phyloP scores from a whole-genome alignment of 2,329 filamentous ascomycete species.

The Sporothrix sp. region DNA sequence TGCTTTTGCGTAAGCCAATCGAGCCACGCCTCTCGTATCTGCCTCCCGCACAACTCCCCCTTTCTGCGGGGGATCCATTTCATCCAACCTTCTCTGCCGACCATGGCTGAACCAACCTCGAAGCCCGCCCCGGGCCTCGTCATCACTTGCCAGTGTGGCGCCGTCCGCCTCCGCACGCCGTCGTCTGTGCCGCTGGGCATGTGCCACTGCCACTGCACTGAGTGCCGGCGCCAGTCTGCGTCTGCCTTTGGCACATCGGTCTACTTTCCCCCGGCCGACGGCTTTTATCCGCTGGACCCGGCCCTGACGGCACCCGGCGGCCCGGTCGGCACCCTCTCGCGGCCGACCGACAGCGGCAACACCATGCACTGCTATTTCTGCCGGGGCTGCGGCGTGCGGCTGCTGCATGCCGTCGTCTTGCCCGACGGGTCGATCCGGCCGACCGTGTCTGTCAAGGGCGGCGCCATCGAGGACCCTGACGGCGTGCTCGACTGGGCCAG shows the following conservation, averaged over 20 bases:
- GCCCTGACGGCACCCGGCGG: neutral
- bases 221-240: constrained; percentile 55
- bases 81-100: neutral
- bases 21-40: no score
- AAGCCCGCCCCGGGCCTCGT: constrained; percentile 1
- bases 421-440: constrained; percentile 29
- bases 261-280: constrained; percentile 9
- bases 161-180: constrained; percentile 53
- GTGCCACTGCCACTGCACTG: constrained; percentile 60
- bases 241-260: constrained; percentile 28
- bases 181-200: constrained; percentile 49
- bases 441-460: constrained; percentile 37
- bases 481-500: constrained; percentile 27
- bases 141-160: constrained; percentile 51
- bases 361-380: constrained; percentile 22
- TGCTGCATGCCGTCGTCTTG: constrained; percentile 34
- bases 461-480: constrained; percentile 29
- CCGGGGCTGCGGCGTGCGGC: constrained; percentile 29
- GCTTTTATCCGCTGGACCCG: constrained; percentile 11
- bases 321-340: neutral
- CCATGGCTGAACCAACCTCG: neutral
- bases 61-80: neutral
- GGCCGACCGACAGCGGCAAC: constrained; percentile 10
- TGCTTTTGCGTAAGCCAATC: no score
- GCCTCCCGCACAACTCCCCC: no score